Conservation (phyloP, 2,329 filamentous ascomycete genomes). For the Neospermospora avenae region DNA sequence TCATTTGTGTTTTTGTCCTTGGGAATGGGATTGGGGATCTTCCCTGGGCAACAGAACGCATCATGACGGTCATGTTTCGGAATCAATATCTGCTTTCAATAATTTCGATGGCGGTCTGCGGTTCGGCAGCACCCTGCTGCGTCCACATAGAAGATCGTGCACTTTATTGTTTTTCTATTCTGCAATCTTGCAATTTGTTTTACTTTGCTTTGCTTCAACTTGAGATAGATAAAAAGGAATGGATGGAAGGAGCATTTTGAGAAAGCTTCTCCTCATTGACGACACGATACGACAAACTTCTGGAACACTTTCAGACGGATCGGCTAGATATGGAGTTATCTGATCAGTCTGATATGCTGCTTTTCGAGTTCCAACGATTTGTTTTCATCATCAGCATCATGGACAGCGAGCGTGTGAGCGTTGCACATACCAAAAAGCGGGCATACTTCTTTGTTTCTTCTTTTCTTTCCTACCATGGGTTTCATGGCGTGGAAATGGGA, state of each 20-base stretch:
- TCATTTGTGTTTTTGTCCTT: slow-evolving; percentile 34
- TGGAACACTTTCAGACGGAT: slow-evolving; percentile 9
- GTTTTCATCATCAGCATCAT: slow-evolving; percentile 28
- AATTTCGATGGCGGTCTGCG: slow-evolving; percentile 19
- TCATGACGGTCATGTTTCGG: slow-evolving; percentile 36
- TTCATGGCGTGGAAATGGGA: slow-evolving; percentile 10
- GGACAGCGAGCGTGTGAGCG: slow-evolving; percentile 28
- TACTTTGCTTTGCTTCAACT: slow-evolving; percentile 18
- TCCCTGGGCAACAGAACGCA: slow-evolving; percentile 32
- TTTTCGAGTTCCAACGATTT: slow-evolving; percentile 15
- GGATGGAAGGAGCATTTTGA: slow-evolving; percentile 18
- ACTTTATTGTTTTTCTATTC: slow-evolving; percentile 23
- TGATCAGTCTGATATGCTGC: slow-evolving; percentile 3
- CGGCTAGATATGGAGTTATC: neutral
- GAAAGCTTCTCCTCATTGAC: slow-evolving; percentile 19
- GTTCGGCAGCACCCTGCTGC: slow-evolving; percentile 18
- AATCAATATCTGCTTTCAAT: slow-evolving; percentile 23
- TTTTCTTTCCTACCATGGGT: slow-evolving; percentile 20
- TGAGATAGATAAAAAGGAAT: slow-evolving; percentile 35
- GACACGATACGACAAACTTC: slow-evolving; percentile 11
- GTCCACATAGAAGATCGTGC: slow-evolving; percentile 32
- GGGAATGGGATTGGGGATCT: slow-evolving; percentile 27
- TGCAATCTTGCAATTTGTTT: slow-evolving; percentile 7
- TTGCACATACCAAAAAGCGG: slow-evolving; percentile 15
- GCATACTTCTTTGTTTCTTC: slow-evolving; percentile 8